phyloP scores from a whole-genome alignment of 495 filamentous ascomycete species.

The Penicillium waksmanii region DNA sequence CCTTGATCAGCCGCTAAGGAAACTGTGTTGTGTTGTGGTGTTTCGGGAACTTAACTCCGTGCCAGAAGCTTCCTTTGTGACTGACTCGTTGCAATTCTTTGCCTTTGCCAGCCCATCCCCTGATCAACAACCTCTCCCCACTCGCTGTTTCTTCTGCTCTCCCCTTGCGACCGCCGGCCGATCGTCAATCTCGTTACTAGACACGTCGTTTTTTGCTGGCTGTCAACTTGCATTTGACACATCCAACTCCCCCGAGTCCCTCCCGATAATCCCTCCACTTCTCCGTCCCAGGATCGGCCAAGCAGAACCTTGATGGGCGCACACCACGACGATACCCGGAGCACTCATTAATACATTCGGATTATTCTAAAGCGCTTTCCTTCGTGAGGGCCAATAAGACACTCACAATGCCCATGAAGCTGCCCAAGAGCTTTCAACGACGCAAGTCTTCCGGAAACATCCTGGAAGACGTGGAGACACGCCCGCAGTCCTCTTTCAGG shows the following conservation, averaged over 20 bases:
- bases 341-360: background rate
- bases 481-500: constrained; percentile 58
- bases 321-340: background rate
- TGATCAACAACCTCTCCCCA: constrained; percentile 19
- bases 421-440: constrained; percentile 65
- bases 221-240: constrained; percentile 29
- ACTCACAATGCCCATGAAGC: constrained; percentile 66
- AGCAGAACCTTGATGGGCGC: constrained; percentile 2
- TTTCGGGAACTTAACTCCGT: constrained; percentile 18
- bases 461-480: constrained; percentile 58
- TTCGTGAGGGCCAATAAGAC: background rate
- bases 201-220: constrained; percentile 22
- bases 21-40: constrained; percentile 16
- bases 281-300: background rate
- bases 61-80: constrained; percentile 25
- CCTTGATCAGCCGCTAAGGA: constrained; percentile 35
- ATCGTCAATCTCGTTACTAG: constrained; percentile 15
- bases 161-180: constrained; percentile 24
- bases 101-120: constrained; percentile 10
- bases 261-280: constrained; percentile 3
- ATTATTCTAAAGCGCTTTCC: background rate
- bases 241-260: constrained; percentile 18
- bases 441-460: constrained; percentile 70
- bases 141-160: constrained; percentile 5
- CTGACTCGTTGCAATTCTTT: constrained; percentile 13